Percentiles rank a stretch among this genome's conserved stretches.
Evolutionary conservation across 2,329 filamentous ascomycete species (phyloP).

Genomic region (Talaromyces amestolkiae): DNA sequence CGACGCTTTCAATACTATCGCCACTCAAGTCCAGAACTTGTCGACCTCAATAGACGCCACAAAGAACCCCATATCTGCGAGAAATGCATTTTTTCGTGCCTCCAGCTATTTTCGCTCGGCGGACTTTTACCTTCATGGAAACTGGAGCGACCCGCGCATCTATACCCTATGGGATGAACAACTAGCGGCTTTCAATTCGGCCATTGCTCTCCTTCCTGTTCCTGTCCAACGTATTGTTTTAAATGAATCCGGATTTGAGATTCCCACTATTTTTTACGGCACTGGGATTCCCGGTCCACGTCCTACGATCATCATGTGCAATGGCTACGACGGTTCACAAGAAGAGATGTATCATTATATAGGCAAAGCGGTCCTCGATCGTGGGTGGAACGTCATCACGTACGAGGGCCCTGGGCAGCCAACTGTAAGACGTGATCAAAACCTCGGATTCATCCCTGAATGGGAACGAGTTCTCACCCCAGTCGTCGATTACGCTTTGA

Average conservation of each 20-base stretch:
- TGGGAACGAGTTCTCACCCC: slow-evolving; percentile 37
- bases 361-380: slow-evolving; percentile 25
- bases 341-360: slow-evolving; percentile 46
- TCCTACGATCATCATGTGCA: slow-evolving; percentile 37
- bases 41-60: slow-evolving; percentile 27
- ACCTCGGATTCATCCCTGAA: slow-evolving; percentile 36
- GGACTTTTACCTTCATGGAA: slow-evolving; percentile 35
- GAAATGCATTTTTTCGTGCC: slow-evolving; percentile 37
- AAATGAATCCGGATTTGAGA: slow-evolving; percentile 27
- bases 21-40: background rate
- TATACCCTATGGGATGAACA: slow-evolving; percentile 9
- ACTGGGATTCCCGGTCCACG: slow-evolving; percentile 24
- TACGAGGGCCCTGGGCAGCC: slow-evolving; percentile 52
- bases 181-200: slow-evolving; percentile 6
- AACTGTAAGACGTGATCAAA: slow-evolving; percentile 31
- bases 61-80: slow-evolving; percentile 33
- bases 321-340: slow-evolving; percentile 37
- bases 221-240: background rate
- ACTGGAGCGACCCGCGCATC: slow-evolving; percentile 44
- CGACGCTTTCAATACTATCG: slow-evolving; percentile 31
- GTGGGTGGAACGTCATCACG: slow-evolving; percentile 46
- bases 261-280: slow-evolving; percentile 42
- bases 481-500: slow-evolving; percentile 32
- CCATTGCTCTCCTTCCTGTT: slow-evolving; percentile 2
- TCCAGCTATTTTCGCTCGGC: slow-evolving; percentile 41